These are phyloP conservation scores for Sindora glabra DNA, from an alignment of 306 rosid genomes.

Conservation along the genomic window DNA sequence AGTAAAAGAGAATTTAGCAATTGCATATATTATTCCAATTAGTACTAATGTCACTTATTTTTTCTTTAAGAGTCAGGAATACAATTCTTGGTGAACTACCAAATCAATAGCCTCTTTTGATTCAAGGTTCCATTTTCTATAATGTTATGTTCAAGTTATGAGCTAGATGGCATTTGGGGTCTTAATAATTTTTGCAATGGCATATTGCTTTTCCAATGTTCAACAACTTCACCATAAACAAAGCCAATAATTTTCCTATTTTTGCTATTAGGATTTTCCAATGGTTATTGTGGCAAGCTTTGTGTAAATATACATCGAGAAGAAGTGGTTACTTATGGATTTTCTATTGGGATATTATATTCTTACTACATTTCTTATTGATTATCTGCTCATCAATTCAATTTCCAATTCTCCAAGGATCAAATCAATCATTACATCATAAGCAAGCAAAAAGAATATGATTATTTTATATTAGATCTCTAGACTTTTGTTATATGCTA, in stretches of 20 bases:
- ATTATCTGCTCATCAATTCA: conserved; percentile 36
- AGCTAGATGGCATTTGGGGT: conserved; percentile 56
- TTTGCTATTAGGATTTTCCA: conserved; percentile 55
- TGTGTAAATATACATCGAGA: conserved; percentile 77
- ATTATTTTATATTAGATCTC: conserved; percentile 54
- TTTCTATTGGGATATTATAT: conserved; percentile 33
- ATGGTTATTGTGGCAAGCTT: conserved; percentile 72
- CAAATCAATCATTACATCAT: conserved; percentile 27
- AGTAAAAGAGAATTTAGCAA: background rate
- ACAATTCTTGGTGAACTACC: conserved; percentile 63
- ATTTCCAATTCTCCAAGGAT: conserved; percentile 57
- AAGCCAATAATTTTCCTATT: conserved; percentile 70
- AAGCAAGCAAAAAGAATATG: conserved; percentile 11
- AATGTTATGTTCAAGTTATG: conserved; percentile 59
- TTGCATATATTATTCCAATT: conserved; percentile 3
- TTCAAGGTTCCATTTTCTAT: conserved; percentile 31
- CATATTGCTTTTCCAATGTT: conserved; percentile 52
- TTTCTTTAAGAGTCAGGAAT: conserved; percentile 38
- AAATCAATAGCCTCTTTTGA: conserved; percentile 40
- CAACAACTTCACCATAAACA: conserved; percentile 41
- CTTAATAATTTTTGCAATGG: conserved; percentile 46
- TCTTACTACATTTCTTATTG: conserved; percentile 5
- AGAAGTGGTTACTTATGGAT: conserved; percentile 80
- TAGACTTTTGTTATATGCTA: conserved; percentile 30
- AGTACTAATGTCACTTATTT: background rate